Percentiles rank a stretch among this genome's conserved stretches.
phyloP scores from a whole-genome alignment of 2,329 filamentous ascomycete species.

The Fusarium phyllophilum region DNA sequence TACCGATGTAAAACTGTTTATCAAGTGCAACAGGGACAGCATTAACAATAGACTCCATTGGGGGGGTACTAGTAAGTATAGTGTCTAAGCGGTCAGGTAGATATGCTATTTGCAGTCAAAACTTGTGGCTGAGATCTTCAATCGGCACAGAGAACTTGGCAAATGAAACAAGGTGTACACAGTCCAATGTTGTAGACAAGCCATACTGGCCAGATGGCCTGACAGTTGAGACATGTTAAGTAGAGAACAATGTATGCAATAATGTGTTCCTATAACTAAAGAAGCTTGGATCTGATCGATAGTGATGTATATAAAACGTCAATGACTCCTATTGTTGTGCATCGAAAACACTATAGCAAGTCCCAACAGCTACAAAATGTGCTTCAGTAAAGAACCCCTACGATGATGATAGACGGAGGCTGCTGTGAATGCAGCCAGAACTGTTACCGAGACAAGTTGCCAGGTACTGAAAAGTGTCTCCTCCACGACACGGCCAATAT shows the following conservation, averaged over 20 bases:
- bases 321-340: neutral
- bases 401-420: fast-evolving
- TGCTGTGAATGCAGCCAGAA: fast-evolving
- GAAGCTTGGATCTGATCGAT: fast-evolving
- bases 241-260: fast-evolving
- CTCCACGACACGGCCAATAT: neutral
- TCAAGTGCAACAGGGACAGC: fast-evolving
- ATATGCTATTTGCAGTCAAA: fast-evolving
- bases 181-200: fast-evolving
- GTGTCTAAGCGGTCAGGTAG: fast-evolving
- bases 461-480: neutral
- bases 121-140: fast-evolving
- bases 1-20: fast-evolving
- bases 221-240: fast-evolving
- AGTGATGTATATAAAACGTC: fast-evolving
- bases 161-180: neutral
- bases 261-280: fast-evolving
- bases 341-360: fast-evolving
- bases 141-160: fast-evolving
- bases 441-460: fast-evolving
- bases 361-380: neutral
- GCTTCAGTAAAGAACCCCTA: neutral
- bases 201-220: fast-evolving
- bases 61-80: fast-evolving
- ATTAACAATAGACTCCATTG: fast-evolving